These are phyloP conservation scores for Fonsecaea multimorphosa DNA, from an alignment of 2,329 filamentous ascomycete genomes.

Conservation along the genomic window DNA sequence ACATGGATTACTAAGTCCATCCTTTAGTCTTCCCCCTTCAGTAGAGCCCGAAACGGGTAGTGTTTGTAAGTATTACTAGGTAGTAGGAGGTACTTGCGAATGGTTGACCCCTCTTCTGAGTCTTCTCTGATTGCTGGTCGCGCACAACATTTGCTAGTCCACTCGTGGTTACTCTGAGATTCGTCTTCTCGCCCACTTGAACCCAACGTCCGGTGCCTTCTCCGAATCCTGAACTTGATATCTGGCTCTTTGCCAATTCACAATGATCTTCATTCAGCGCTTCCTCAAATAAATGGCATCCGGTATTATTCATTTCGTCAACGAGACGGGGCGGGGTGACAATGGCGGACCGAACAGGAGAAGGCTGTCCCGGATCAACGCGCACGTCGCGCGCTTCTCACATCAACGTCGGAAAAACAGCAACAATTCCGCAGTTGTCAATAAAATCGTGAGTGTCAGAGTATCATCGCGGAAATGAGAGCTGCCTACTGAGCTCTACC, in stretches of 20 bases:
- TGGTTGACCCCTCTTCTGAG: slow-evolving; percentile 5
- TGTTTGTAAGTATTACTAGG: slow-evolving; percentile 12
- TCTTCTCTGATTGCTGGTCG: neutral
- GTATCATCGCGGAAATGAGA: neutral
- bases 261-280: slow-evolving; percentile 5
- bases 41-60: slow-evolving; percentile 15
- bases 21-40: neutral
- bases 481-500: neutral
- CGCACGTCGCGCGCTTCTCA: slow-evolving; percentile 20
- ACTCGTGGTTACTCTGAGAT: neutral
- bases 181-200: neutral
- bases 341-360: slow-evolving; percentile 11
- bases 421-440: slow-evolving; percentile 3
- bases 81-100: no score
- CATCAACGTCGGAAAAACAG: slow-evolving; percentile 20
- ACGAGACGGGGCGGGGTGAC: slow-evolving; percentile 18
- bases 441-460: slow-evolving; percentile 9
- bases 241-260: slow-evolving; percentile 4
- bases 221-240: slow-evolving; percentile 15
- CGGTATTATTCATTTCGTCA: slow-evolving; percentile 20
- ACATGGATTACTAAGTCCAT: slow-evolving; percentile 16
- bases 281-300: slow-evolving; percentile 6
- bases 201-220: neutral
- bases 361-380: slow-evolving; percentile 18
- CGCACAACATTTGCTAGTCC: neutral